Base-by-base conservation (phyloP, 208 protist species). In the Acanthamoeba lugdunensis region DNA sequence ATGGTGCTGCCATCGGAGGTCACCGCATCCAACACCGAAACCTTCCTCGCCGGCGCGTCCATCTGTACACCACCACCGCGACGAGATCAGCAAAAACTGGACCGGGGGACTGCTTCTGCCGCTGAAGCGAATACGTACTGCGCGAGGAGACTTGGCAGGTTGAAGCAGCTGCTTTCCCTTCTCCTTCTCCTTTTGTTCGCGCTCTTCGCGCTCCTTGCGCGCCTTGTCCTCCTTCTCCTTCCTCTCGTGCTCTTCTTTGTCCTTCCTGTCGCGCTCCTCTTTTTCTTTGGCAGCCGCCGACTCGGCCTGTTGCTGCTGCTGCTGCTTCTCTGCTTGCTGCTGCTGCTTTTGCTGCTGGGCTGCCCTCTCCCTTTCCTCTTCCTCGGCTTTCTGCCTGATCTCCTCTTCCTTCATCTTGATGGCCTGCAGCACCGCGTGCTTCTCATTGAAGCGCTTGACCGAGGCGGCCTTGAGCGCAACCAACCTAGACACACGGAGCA, bases 381-480 rank as follows among this genome's bases (percentile, higher is more conserved):
- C 79, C 14, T n/a, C 18, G 28, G 23, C 48, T 5, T 77, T 77
- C 79, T 58, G 23, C 48, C n/a, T 88, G 63, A 56, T 33, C 37
- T 91, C 85, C 85, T 65, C 85, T 28, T 91, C 61, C 21, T 73
- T 69, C 63, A 58, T 75, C 33, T 91, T 37, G 85, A 91, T 50
- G 50, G 85, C 85, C 85, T 65, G 61, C 16, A 91, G 58, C 25
- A 91, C 85, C 6, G 85, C 85, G 8, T 73, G 30, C 63, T 91
- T 91, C 61, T 91, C 85, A 56, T 91, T 91, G 33, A 91, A 91
- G 30, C 85, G 30, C 61, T 91, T 91, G 30, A 91, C 85, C 58
- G 85, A 91, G 37, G 85, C 85, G 41, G 61, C 61, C 63, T 75
- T 91, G 41, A 91, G 63, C 4, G 58, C 58, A 8, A 75, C 37